phyloP scores from a whole-genome alignment of 2,329 filamentous ascomycete genomes.

The Remersonia thermophila region DNA sequence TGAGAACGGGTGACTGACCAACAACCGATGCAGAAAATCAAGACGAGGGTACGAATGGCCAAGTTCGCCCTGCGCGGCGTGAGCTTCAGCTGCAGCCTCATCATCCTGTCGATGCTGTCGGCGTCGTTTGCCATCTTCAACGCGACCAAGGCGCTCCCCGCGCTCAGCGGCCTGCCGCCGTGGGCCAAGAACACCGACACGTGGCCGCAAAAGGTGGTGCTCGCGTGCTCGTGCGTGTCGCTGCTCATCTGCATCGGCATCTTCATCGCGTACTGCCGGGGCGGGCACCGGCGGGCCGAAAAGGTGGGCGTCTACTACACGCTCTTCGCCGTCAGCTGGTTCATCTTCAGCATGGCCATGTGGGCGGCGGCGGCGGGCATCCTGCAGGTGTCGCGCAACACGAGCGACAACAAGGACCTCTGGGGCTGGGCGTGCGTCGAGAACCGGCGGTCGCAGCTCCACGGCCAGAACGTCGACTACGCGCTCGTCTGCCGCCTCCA shows the following conservation, averaged over 20 bases:
- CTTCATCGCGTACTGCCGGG: slow-evolving; percentile 75
- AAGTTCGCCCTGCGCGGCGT: slow-evolving; percentile 92
- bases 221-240: slow-evolving; percentile 69
- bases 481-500: slow-evolving; percentile 80
- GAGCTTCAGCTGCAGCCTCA: slow-evolving; percentile 93
- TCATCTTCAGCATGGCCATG: slow-evolving; percentile 83
- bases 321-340: slow-evolving; percentile 83
- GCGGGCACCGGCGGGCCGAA: slow-evolving; percentile 78
- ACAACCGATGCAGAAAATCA: slow-evolving; percentile 62
- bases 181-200: slow-evolving; percentile 71
- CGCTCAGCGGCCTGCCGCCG: slow-evolving; percentile 67
- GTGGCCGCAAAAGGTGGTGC: slow-evolving; percentile 82
- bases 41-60: slow-evolving; percentile 78
- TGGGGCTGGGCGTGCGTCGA: slow-evolving; percentile 98
- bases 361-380: slow-evolving; percentile 81
- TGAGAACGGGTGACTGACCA: slow-evolving; percentile 17
- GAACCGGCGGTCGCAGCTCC: slow-evolving; percentile 69
- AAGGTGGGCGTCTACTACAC: slow-evolving; percentile 95
- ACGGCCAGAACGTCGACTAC: slow-evolving; percentile 73
- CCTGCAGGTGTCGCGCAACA: slow-evolving; percentile 66
- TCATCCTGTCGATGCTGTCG: slow-evolving; percentile 81
- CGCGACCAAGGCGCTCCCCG: slow-evolving; percentile 61
- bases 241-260: slow-evolving; percentile 67
- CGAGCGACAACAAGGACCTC: slow-evolving; percentile 69
- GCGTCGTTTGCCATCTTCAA: slow-evolving; percentile 90